These are phyloP conservation scores for Cytospora piceicola DNA, from an alignment of 2,329 filamentous ascomycete genomes.

Conservation along the genomic window DNA sequence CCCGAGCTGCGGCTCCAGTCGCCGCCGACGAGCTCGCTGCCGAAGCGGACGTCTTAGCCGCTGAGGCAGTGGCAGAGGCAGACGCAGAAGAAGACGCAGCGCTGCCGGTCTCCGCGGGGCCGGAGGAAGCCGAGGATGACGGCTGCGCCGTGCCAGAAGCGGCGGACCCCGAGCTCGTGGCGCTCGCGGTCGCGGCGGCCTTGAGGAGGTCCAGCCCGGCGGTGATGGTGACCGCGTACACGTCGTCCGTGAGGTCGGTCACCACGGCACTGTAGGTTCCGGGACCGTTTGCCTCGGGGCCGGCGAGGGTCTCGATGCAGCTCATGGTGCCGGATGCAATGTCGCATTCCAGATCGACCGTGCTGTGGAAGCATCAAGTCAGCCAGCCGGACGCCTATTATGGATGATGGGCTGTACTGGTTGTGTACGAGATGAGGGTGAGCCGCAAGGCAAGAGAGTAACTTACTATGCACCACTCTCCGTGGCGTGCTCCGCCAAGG, in stretches of 20 bases:
- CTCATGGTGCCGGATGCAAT: constrained; percentile 6
- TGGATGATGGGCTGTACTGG: too few relatives aligned
- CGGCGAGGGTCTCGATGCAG: constrained; percentile 19
- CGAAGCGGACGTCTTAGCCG: neutral
- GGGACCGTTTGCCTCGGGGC: constrained; percentile 18
- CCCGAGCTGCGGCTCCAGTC: constrained; percentile 14
- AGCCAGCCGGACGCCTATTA: neutral
- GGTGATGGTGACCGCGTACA: constrained; percentile 24
- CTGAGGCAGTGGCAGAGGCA: neutral
- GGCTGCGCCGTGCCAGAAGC: constrained; percentile 16
- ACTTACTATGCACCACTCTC: constrained; percentile 16
- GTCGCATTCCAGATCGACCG: constrained; percentile 14
- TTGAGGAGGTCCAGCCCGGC: constrained; percentile 26
- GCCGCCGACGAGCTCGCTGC: constrained; percentile 5
- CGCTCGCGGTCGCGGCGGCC: constrained; percentile 3
- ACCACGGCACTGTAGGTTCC: neutral
- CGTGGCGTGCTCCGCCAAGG: constrained; percentile 19
- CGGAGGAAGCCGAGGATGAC: constrained; percentile 1
- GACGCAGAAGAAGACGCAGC: neutral
- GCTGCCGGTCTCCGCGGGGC: constrained; percentile 20
- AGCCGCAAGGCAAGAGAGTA: too few relatives aligned
- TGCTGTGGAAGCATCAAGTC: neutral
- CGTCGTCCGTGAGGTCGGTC: constrained; percentile 13
- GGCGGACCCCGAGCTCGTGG: constrained; percentile 8
- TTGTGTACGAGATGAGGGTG: neutral